Percentiles rank a stretch among this genome's conserved stretches.
These are phyloP conservation scores for Eleusine indica DNA, from an alignment of 176 grass and related monocot genomes.

Conservation along the genomic window DNA sequence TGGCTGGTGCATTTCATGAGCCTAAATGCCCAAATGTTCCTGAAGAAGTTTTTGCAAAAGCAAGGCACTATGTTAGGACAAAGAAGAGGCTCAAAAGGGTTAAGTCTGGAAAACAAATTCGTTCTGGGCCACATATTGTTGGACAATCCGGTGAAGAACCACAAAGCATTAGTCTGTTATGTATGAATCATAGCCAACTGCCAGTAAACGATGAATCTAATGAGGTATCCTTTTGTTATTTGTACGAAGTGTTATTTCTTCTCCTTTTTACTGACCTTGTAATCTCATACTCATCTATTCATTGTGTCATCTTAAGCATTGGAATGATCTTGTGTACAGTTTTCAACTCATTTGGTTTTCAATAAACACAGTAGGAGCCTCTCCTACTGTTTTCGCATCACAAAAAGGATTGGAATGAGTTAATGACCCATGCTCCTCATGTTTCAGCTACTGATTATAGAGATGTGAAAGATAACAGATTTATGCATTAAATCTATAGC, in stretches of 20 bases:
- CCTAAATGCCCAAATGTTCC: constrained; percentile 52
- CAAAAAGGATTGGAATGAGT: background rate
- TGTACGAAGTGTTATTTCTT: background rate
- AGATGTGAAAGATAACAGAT: background rate
- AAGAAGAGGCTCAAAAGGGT: constrained; percentile 34
- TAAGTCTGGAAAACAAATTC: constrained; percentile 26
- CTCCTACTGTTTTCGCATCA: too few species aligned
- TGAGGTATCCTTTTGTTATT: constrained; percentile 43
- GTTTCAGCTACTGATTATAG: constrained; percentile 4
- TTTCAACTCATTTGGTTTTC: too few species aligned
- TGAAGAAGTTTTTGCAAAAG: constrained; percentile 39
- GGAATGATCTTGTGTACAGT: background rate
- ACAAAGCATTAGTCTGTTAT: constrained; percentile 2
- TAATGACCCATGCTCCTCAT: background rate
- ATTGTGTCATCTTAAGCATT: constrained; percentile 20
- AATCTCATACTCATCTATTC: constrained; percentile 1
- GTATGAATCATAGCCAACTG: constrained; percentile 21
- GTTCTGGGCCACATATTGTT: constrained; percentile 17
- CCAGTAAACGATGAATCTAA: constrained; percentile 28
- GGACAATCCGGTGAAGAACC: constrained; percentile 30
- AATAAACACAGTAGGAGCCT: too few species aligned
- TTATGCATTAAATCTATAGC: constrained; percentile 13
- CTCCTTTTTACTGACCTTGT: background rate
- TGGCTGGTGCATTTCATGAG: constrained; percentile 42
- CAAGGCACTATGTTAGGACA: constrained; percentile 36